Conservation (phyloP, 2,329 filamentous ascomycete genomes). For the Ophiobolus disseminans region DNA sequence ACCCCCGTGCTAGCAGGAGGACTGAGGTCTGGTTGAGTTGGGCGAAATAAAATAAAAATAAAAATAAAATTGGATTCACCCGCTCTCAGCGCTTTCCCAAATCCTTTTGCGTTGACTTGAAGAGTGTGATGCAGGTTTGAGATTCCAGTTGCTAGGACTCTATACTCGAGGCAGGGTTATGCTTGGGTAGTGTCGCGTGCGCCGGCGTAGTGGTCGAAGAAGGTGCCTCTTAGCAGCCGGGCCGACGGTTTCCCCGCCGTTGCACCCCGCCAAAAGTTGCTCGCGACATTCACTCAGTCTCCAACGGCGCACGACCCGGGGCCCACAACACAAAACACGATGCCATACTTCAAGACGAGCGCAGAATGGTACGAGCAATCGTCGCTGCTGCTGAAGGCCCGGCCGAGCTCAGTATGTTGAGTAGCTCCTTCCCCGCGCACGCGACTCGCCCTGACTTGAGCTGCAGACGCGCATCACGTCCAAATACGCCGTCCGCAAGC, state of each 20-base stretch:
- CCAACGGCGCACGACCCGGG: not conserved
- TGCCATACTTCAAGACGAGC: slow-evolving; percentile 82
- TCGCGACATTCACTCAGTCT: slow-evolving; percentile 15
- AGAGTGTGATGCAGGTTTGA: no score
- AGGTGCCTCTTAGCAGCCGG: slow-evolving; percentile 1
- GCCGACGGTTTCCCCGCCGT: slow-evolving; percentile 18
- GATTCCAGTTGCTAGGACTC: no score
- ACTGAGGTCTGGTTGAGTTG: no score
- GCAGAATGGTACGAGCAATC: slow-evolving; percentile 94
- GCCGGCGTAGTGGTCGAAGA: slow-evolving; percentile 1
- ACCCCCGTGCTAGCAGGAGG: no score
- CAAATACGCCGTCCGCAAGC: slow-evolving; percentile 77
- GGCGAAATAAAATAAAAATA: no score
- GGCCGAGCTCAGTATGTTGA: slow-evolving; percentile 76
- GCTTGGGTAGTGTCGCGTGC: no score
- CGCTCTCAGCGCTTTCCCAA: no score
- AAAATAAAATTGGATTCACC: no score
- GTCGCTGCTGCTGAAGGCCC: slow-evolving; percentile 81
- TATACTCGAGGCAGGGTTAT: no score
- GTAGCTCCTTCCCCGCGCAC: slow-evolving; percentile 11
- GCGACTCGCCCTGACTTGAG: slow-evolving; percentile 15
- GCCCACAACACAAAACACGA: slow-evolving; percentile 50
- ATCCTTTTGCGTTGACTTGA: no score
- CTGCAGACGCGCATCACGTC: slow-evolving; percentile 86
- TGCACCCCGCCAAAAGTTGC: slow-evolving; percentile 40